Evolutionary conservation across 257 asterid species (phyloP).

Genomic region (Primulina tabacum): DNA sequence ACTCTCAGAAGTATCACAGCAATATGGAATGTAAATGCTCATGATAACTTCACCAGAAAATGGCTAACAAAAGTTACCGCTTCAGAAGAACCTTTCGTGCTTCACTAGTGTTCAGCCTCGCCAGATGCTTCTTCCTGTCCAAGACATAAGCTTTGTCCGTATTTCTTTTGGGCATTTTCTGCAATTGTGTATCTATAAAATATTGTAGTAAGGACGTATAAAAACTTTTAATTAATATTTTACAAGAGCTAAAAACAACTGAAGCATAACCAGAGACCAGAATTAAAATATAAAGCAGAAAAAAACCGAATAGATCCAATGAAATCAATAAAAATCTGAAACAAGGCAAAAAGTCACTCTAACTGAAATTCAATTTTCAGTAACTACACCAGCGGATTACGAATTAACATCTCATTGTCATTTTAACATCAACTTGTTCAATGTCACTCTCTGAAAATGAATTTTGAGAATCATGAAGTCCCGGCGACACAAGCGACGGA

Average conservation of each 20-base stretch:
- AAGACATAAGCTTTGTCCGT: conserved; percentile 93
- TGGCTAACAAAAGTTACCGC: conserved; percentile 51
- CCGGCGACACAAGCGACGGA: too few species aligned
- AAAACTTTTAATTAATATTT: neutral
- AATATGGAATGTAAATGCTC: neutral
- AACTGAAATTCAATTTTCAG: neutral
- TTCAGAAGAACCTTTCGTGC: conserved; percentile 88
- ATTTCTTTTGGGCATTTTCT: conserved; percentile 98
- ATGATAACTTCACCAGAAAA: neutral
- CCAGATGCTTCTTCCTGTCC: conserved; percentile 86
- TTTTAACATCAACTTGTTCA: too few species aligned
- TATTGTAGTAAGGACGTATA: conserved; percentile 36
- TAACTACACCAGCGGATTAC: neutral
- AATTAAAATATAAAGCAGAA: neutral
- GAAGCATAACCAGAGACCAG: neutral
- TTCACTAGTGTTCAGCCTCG: conserved; percentile 88
- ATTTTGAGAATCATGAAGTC: too few species aligned
- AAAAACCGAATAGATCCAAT: neutral
- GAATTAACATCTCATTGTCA: neutral
- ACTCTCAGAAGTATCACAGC: neutral
- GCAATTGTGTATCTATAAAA: conserved; percentile 90
- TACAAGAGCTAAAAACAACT: neutral
- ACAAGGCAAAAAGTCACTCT: neutral
- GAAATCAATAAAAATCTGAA: neutral
- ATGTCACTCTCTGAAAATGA: too few species aligned